phyloP scores from a whole-genome alignment of 148 eudicot genomes.

The Cornus kousa region DNA sequence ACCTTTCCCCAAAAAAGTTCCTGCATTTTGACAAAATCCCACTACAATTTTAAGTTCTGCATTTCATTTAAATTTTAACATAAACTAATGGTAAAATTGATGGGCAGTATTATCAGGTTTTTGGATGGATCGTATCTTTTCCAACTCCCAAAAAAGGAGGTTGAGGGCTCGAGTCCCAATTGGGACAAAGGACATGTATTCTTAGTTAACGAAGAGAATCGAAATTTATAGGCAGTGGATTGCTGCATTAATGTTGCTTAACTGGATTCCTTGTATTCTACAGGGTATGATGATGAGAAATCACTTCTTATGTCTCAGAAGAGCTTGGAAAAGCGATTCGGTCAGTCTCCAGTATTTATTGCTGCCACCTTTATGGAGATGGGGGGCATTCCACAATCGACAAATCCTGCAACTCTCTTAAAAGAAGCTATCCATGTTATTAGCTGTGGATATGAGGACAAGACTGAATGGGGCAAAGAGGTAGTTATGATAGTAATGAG shows the following conservation, averaged over 20 bases:
- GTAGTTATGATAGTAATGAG: not conserved
- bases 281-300: constrained; percentile 53
- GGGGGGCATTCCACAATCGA: constrained; percentile 55
- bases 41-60: not conserved
- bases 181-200: no score
- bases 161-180: no score
- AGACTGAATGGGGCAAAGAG: constrained; percentile 25
- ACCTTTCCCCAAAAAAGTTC: not conserved
- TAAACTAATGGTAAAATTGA: not conserved
- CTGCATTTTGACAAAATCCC: not conserved
- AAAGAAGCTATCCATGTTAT: constrained; percentile 41
- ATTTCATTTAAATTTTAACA: not conserved
- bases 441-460: constrained; percentile 63
- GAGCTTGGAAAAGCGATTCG: constrained; percentile 61
- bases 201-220: no score
- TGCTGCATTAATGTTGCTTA: not conserved
- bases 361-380: constrained; percentile 58
- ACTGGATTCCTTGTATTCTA: not conserved
- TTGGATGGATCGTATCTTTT: no score
- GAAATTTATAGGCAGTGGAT: not conserved
- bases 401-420: constrained; percentile 47
- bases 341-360: constrained; percentile 61
- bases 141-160: no score
- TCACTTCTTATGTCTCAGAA: constrained; percentile 55
- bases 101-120: no score